Base-by-base conservation (phyloP, 768 basidiomycete species). In the Serpula lacrymans region DNA sequence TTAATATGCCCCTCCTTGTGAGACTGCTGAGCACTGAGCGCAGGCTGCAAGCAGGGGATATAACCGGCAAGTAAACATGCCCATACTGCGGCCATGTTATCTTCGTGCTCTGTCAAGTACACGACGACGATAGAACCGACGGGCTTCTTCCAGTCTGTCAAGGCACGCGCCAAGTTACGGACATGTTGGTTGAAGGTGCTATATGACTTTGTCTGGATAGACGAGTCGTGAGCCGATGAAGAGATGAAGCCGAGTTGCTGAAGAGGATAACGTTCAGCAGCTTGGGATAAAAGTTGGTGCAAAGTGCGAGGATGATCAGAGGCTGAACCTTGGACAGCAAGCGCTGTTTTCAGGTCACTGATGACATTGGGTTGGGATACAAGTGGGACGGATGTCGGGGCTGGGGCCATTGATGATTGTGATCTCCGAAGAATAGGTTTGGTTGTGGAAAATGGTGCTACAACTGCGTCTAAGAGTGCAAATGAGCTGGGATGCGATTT, bases 41-140 rank as follows among this genome's bases (percentile, higher is more conserved):
- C 54, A n/a, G 59, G 61, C 26, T 61, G 59, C 37, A 61, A 44
- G 46, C 59, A 61, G 10, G 61, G 59, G 1, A 61, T 47, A 38
- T 48, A 54, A n/a, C 59, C 59, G 4, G 59, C 61, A 12, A 61
- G 42, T 1, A 61, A 41, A 36, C 56, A 61, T 0, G 59, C 59
- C 59, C 59, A 61, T 10, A 61, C 42, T 3, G 59, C 60, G 2
- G 46, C 48, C 59, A 63, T 61, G 26, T 63, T 61, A 29, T 61
- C 61, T 35, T 62, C 59, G 20, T 61, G 59, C 30, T 61, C 61
- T 1, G 59, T 61, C 16, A 61, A 44, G 35, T 61, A 61, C 0
- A 61, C 45, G 7, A 60, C 46, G 2, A 63, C 8, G n/a, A 60
- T 21, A 1, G 59, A 58, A 0, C 59, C 59, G 1, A 40, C 5